Evolutionary conservation across 2,329 filamentous ascomycete species (phyloP).

Genomic region (Blastomyces silverae): DNA sequence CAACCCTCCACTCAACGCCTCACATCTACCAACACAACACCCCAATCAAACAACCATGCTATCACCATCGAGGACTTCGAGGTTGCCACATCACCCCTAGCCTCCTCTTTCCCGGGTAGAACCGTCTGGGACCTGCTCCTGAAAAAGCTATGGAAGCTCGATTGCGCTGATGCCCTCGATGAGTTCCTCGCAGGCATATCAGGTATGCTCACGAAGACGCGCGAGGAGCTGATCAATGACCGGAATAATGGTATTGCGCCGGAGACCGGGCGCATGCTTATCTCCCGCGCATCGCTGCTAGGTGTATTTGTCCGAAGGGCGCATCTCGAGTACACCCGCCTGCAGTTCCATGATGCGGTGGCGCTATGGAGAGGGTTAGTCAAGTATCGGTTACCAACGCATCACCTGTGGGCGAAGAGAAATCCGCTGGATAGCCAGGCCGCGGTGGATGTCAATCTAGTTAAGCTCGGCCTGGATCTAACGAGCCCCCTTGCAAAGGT

Average conservation of each 20-base stretch:
- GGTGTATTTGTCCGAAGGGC: constrained; percentile 73
- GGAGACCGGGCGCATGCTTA: constrained; percentile 49
- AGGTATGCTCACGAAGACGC: constrained; percentile 54
- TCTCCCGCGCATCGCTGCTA: constrained; percentile 69
- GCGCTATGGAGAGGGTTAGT: constrained; percentile 78
- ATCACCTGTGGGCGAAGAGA: constrained; percentile 51
- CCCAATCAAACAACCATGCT: constrained; percentile 28
- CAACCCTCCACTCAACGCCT: constrained; percentile 23
- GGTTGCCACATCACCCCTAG: constrained; percentile 39
- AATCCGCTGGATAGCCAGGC: constrained; percentile 42
- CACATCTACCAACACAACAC: constrained; percentile 18
- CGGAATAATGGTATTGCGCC: constrained; percentile 49
- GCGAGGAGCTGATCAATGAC: constrained; percentile 53
- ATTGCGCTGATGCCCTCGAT: constrained; percentile 74
- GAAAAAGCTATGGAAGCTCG: constrained; percentile 71
- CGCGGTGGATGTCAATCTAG: constrained; percentile 58
- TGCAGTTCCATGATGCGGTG: constrained; percentile 72
- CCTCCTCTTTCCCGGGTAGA: constrained; percentile 59
- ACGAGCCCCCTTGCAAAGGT: constrained; percentile 45
- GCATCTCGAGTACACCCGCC: constrained; percentile 68
- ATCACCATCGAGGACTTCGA: constrained; percentile 45
- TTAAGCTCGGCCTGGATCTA: constrained; percentile 51
- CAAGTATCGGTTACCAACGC: constrained; percentile 70
- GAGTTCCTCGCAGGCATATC: constrained; percentile 61
- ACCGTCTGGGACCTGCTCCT: constrained; percentile 86